phyloP scores from a whole-genome alignment of 2,329 filamentous ascomycete genomes.

The Colletotrichum sp. region DNA sequence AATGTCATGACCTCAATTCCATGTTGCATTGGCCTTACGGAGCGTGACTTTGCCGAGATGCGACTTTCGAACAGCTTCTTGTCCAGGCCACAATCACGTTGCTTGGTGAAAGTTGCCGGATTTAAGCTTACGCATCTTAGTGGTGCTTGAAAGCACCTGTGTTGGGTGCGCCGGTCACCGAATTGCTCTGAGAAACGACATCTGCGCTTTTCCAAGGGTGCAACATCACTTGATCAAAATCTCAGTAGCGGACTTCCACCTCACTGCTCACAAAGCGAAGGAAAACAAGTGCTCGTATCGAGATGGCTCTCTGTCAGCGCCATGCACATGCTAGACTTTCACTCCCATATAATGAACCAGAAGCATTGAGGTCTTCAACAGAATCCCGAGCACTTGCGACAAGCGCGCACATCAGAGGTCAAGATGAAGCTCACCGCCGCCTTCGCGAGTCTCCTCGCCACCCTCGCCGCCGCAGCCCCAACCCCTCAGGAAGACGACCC shows the following conservation, averaged over 20 bases:
- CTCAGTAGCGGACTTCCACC: not conserved
- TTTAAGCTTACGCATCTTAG: not conserved
- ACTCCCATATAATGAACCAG: not conserved
- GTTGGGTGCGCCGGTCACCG: not conserved
- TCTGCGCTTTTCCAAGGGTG: no score
- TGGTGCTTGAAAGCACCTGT: not conserved
- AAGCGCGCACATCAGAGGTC: not conserved
- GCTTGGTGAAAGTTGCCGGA: not conserved
- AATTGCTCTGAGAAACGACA: not conserved
- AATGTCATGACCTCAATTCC: not conserved
- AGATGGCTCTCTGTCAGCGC: not conserved
- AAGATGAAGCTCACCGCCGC: not conserved
- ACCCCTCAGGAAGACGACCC: not conserved
- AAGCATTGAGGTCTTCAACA: not conserved
- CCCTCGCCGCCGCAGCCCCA: not conserved
- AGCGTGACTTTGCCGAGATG: not conserved
- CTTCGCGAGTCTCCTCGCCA: not conserved
- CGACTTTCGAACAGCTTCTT: not conserved
- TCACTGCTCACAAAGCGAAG: not conserved
- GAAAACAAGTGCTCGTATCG: not conserved
- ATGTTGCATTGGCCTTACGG: not conserved
- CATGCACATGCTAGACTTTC: not conserved
- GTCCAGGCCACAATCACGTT: not conserved
- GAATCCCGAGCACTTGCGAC: rapidly evolving
- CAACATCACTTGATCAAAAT: not conserved